phyloP scores from a whole-genome alignment of 202 grass and related monocot genomes.

The Elaeis oleifera region DNA sequence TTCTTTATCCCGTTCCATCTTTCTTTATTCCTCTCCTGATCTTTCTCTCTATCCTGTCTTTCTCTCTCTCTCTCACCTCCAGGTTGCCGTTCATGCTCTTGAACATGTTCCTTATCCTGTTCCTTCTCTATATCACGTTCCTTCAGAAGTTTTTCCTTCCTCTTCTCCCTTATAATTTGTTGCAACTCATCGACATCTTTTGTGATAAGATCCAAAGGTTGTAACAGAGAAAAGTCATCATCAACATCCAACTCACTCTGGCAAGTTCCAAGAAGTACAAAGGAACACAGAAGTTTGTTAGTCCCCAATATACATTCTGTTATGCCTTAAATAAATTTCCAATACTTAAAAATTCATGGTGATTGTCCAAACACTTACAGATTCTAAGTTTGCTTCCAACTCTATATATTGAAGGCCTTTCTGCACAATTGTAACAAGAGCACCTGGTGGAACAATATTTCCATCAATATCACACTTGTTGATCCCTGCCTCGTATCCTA shows the following conservation, averaged over 20 bases:
- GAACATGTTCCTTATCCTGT: constrained; percentile 41
- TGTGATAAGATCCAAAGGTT: constrained; percentile 95
- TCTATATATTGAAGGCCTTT: constrained; percentile 99
- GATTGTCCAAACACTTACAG: constrained; percentile 36
- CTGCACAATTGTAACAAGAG: constrained; percentile 83
- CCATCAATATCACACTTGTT: constrained; percentile 70
- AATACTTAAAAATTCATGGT: no score
- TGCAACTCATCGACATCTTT: constrained; percentile 84
- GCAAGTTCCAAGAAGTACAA: constrained; percentile 2
- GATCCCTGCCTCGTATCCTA: constrained; percentile 85
- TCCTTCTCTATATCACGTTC: constrained; percentile 59
- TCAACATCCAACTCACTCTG: constrained; percentile 66
- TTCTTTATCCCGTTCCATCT: constrained; percentile 55
- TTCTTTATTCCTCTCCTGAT: constrained; percentile 51
- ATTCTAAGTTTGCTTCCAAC: constrained; percentile 76
- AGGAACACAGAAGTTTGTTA: neutral
- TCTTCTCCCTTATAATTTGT: constrained; percentile 74
- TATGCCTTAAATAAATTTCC: no score
- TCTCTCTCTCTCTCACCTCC: constrained; percentile 53
- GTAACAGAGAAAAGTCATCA: constrained; percentile 71
- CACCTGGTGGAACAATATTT: constrained; percentile 75
- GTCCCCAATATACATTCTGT: no score
- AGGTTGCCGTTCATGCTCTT: constrained; percentile 44
- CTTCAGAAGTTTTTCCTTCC: constrained; percentile 49
- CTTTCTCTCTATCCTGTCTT: constrained; percentile 58